Base-by-base conservation (phyloP, 2,329 filamentous ascomycete genomes). In the Penicillium rolfsii region DNA sequence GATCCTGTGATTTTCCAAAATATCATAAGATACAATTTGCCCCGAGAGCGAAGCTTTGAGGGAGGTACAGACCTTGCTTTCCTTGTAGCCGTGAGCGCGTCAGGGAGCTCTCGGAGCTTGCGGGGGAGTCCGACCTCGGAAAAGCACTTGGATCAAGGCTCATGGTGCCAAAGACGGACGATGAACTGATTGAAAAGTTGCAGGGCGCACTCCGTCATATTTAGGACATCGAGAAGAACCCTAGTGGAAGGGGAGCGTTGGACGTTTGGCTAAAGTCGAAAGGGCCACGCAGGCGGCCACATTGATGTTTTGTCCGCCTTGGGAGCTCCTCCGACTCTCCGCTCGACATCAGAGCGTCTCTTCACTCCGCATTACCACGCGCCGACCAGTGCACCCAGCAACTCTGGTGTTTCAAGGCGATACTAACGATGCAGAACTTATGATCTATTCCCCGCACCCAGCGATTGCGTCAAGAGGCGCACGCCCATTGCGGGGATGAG, bases 101-200 rank as follows among this genome's bases (percentile, higher is more conserved):
- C 65, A 87, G 66, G 90, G 91, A 74, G 91, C 90, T 89, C 65
- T 91, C 91, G 75, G 92, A 95, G 84, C 89, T 93, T 74, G 91
- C 87, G 71, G 92, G 92, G 64, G 93, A 95, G 69, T 76, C 73
- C 59, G 77, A 77, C 72, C 77, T 76, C 68, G 74, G 71, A 71
- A 78, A 74, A 65, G 70, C 72, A 70, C 71, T 73, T 55, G 76
- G 72, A 75, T 79, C 76, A 74, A 76, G 75, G 72, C 73, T 79
- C 76, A 79, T 79, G 70, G 64, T 78, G 73, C 72, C 65, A 71
- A 70, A 69, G 58, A 71, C 63, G 68, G 63, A 70, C 59, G 59
- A 62, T 65, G 56, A 64, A 68, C 67, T 60, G 57, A 64, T 65
- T 58, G 62, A 58, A 61, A 62, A 58, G 38, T 50, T 57, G 58